Evolutionary conservation across 2,329 filamentous ascomycete species (phyloP).

Genomic region (Ophidiomyces ophidiicola): DNA sequence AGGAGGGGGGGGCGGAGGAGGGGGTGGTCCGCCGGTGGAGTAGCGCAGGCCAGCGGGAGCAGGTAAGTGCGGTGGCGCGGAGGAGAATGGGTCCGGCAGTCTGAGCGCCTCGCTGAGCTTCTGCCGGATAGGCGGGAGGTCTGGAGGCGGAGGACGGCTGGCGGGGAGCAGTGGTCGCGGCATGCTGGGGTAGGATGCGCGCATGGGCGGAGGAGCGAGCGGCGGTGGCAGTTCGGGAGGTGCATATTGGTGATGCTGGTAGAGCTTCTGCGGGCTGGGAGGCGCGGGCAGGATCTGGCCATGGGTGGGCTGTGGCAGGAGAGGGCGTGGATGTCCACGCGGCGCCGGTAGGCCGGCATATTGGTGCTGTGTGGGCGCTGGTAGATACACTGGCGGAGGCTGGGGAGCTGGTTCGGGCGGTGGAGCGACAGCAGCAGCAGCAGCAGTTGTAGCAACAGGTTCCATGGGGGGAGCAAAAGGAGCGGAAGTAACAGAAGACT

Average conservation of each 20-base stretch:
- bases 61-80: conserved; percentile 28
- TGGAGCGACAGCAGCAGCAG: too few relatives aligned
- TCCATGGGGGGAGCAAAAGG: neutral
- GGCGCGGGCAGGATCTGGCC: conserved; percentile 23
- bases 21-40: conserved; percentile 12
- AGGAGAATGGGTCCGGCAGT: conserved; percentile 29
- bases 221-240: conserved; percentile 2
- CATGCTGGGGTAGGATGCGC: neutral
- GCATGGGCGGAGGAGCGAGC: neutral
- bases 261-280: conserved; percentile 16
- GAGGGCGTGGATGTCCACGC: conserved; percentile 19
- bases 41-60: conserved; percentile 31
- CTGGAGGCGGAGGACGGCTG: conserved; percentile 13
- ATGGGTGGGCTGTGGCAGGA: conserved; percentile 24
- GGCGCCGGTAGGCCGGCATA: conserved; percentile 35
- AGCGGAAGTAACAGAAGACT: neutral
- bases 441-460: too few relatives aligned
- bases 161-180: conserved; percentile 29
- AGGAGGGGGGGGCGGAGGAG: conserved; percentile 3
- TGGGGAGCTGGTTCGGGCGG: too few relatives aligned
- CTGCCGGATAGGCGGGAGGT: conserved; percentile 23
- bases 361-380: conserved; percentile 27
- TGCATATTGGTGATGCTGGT: conserved; percentile 18
- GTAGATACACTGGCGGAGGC: neutral
- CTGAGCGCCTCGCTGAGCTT: conserved; percentile 24